These are phyloP conservation scores for Seiridium cupressi DNA, from an alignment of 2,329 filamentous ascomycete species.

Conservation along the genomic window DNA sequence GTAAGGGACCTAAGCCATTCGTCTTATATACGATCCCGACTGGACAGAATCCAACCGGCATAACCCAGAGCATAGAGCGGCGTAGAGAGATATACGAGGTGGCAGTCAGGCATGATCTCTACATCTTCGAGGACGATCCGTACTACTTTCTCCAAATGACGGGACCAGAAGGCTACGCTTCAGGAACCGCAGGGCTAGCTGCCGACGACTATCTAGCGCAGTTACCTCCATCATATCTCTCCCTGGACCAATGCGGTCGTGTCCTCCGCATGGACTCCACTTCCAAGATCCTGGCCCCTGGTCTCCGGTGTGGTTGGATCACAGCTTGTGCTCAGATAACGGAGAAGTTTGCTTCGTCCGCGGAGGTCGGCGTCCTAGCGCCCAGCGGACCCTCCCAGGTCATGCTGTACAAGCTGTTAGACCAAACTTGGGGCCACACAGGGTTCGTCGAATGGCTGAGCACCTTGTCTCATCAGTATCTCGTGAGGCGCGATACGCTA, in stretches of 20 bases:
- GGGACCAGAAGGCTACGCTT: background rate
- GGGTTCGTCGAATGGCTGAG: slow-evolving; percentile 27
- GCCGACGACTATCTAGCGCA: slow-evolving; percentile 13
- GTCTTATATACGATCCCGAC: slow-evolving; percentile 71
- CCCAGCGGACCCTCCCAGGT: slow-evolving; percentile 26
- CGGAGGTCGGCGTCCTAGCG: slow-evolving; percentile 17
- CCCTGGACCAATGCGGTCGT: slow-evolving; percentile 28
- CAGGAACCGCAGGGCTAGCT: background rate
- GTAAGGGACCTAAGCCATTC: slow-evolving; percentile 59
- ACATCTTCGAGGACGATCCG: slow-evolving; percentile 72
- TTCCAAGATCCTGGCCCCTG: slow-evolving; percentile 30
- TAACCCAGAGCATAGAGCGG: slow-evolving; percentile 60
- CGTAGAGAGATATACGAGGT: slow-evolving; percentile 63
- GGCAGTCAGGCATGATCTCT: slow-evolving; percentile 68
- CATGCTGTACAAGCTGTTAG: slow-evolving; percentile 27
- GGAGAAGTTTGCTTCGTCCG: slow-evolving; percentile 21
- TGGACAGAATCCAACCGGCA: slow-evolving; percentile 74
- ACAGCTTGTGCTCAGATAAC: slow-evolving; percentile 24
- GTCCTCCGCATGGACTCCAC: slow-evolving; percentile 28
- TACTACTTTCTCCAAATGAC: slow-evolving; percentile 72
- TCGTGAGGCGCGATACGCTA: background rate
- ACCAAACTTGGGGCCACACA: slow-evolving; percentile 27
- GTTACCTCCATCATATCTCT: slow-evolving; percentile 27
- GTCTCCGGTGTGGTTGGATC: slow-evolving; percentile 28
- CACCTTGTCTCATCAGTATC: slow-evolving; percentile 25